Evolutionary conservation across 176 grass and related monocot genomes (phyloP), one percentile per base, ranked within the genome.

Genomic region (Aegilops bicornis): DNA sequence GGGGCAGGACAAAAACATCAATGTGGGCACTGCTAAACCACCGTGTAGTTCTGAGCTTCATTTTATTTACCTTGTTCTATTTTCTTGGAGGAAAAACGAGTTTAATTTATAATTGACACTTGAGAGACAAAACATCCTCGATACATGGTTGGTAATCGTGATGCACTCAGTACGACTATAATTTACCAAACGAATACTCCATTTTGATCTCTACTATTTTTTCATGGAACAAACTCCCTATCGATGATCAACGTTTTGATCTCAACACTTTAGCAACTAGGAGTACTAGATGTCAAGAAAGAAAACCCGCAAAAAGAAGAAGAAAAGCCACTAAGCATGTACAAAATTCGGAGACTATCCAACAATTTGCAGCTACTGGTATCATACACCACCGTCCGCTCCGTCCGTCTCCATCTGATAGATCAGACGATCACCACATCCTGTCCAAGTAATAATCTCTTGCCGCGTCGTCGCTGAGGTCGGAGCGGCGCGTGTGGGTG

Each of bases 401-500:
- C 32, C 25, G 45, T 12, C 67, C 58, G 36, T 79, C 56, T 50
- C 29, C 67, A 12, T 29, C 52, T 78, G 30, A 69, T 95, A 45
- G 42, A 45, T 45, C 11, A 45, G 42, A 45, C 83, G 24, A 47
- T 77, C 74, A 98, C 97, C 97, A 99, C 73, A 93, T 87, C 64
- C 83, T 93, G 54, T 99, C 89, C 87, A 99, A 37, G 90, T 99
- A 99, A 78, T 97, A 91, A 70, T 94, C 87, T 37, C 89, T 90
- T 25, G 86, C 84, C 45, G 61, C 80, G 35, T 91, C 87, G 78
- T 92, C 85, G 36, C 76, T 9, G 32, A 77, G 69, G 17, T 56
- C 67, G 65, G 82, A 85, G 89, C 10, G 85, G 61, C 79, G 84
- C 6, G 32, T 62, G 65, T 69, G 80, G 9, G 56, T 20, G 42